Evolutionary conservation across 352 stramenopile species (phyloP).

Genomic region (Globisporangium okanoganense): DNA sequence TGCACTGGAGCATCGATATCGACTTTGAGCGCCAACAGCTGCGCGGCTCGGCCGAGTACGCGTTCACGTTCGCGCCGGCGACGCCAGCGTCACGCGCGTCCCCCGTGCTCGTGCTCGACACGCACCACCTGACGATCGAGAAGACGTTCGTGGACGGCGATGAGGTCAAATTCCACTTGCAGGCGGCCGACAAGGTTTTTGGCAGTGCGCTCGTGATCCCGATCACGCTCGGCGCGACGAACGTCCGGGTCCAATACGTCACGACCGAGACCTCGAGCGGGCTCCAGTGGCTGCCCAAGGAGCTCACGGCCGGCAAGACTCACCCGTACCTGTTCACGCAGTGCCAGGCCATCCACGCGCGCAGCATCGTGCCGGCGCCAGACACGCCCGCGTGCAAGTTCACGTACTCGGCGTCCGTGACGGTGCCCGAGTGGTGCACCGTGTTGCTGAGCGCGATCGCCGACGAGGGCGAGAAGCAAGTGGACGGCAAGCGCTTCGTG

Average conservation of each 20-base stretch:
- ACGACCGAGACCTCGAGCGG: slow-evolving; percentile 43
- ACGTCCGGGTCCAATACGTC: slow-evolving; percentile 33
- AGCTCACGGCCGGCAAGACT: slow-evolving; percentile 92
- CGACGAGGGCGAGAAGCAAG: slow-evolving; percentile 2
- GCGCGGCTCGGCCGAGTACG: slow-evolving; percentile 80
- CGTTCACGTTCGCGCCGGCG: slow-evolving; percentile 39
- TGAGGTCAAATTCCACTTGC: slow-evolving; percentile 28
- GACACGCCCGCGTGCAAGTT: slow-evolving; percentile 93
- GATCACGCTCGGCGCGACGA: slow-evolving; percentile 35
- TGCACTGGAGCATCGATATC: slow-evolving; percentile 84
- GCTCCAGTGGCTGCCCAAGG: slow-evolving; percentile 90
- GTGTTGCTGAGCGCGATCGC: slow-evolving; percentile 90
- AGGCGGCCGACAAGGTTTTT: slow-evolving; percentile 50
- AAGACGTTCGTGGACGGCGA: slow-evolving; percentile 46
- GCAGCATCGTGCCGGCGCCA: slow-evolving; percentile 94
- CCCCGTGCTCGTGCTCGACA: slow-evolving; percentile 78
- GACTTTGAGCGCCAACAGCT: slow-evolving; percentile 83
- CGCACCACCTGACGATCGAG: slow-evolving; percentile 71
- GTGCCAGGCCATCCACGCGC: slow-evolving; percentile 93
- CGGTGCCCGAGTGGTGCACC: slow-evolving; percentile 90
- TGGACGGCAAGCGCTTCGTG: slow-evolving; percentile 4
- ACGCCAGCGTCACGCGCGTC: slow-evolving; percentile 5
- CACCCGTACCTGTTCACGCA: slow-evolving; percentile 96
- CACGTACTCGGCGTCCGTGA: slow-evolving; percentile 91
- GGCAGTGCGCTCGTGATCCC: slow-evolving; percentile 56